A percentile compares a stretch with the other conserved stretches of the same genome.
Conservation (phyloP, 2,329 filamentous ascomycete species). For the Aureobasidium leucospermi region DNA sequence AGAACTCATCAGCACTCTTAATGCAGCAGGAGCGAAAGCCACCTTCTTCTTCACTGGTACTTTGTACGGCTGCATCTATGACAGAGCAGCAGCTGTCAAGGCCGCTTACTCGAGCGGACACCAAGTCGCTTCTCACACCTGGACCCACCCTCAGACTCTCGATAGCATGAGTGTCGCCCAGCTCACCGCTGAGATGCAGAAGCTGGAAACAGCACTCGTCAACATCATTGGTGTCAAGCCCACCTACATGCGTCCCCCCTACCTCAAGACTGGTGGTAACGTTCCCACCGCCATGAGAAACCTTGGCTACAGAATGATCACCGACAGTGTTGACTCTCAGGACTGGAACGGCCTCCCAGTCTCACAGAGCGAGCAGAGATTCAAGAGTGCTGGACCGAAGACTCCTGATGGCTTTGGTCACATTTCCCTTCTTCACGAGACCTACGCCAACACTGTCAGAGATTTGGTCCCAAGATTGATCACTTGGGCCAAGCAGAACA, state of each 20-base stretch:
- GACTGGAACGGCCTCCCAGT: conserved; percentile 7
- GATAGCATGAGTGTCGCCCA: neutral
- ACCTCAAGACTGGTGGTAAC: conserved; percentile 10
- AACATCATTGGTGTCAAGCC: conserved; percentile 12
- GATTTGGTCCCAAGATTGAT: conserved; percentile 4
- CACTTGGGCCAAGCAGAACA: conserved; percentile 12
- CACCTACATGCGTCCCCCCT: conserved; percentile 14
- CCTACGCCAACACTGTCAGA: neutral
- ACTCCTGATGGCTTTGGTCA: neutral
- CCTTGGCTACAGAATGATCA: conserved; percentile 13
- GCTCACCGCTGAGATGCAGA: conserved; percentile 2
- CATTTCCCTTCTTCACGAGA: conserved; percentile 3
- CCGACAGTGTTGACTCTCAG: conserved; percentile 4
- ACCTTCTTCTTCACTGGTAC: conserved; percentile 83
- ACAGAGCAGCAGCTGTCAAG: neutral
- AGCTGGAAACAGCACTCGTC: conserved; percentile 3
- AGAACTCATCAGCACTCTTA: conserved; percentile 61
- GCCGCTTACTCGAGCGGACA: conserved; percentile 7
- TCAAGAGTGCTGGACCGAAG: neutral
- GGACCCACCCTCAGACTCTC: conserved; percentile 3
- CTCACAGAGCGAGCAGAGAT: neutral
- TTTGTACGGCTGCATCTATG: conserved; percentile 10
- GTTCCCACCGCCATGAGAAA: conserved; percentile 6
- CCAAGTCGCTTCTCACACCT: conserved; percentile 11
- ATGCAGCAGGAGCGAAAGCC: conserved; percentile 57